Evolutionary conservation across 148 eudicot genomes (phyloP).

Genomic region (Rhododendron henanense): DNA sequence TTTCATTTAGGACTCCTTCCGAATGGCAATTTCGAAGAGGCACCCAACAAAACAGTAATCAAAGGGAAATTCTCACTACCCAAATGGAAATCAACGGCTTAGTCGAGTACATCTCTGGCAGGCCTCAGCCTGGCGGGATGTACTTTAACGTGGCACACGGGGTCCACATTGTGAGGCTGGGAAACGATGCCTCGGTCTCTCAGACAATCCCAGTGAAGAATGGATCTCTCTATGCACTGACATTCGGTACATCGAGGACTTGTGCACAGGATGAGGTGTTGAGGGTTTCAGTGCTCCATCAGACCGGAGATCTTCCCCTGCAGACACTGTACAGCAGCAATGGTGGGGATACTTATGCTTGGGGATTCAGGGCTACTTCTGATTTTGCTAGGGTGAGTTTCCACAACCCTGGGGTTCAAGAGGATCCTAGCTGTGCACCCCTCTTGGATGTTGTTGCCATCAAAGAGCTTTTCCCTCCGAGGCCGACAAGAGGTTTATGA

Average conservation of each 20-base stretch:
- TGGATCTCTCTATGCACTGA: not conserved
- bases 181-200: not conserved
- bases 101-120: no score
- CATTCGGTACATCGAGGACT: not conserved
- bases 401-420: not conserved
- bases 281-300: not conserved
- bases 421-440: constrained; percentile 6
- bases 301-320: not conserved
- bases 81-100: no score
- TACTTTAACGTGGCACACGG: no score
- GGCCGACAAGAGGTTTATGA: not conserved
- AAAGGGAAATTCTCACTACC: no score
- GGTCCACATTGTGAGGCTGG: not conserved
- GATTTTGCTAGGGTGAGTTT: not conserved
- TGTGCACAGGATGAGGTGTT: not conserved
- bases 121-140: no score
- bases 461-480: not conserved
- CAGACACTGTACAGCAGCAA: not conserved
- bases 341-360: constrained; percentile 2
- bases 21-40: no score
- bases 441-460: constrained; percentile 2
- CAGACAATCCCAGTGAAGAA: not conserved
- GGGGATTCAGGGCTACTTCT: constrained; percentile 1
- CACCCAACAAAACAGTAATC: no score
- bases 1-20: no score